Percentiles rank a stretch among this genome's conserved stretches.
Evolutionary conservation across 2,329 filamentous ascomycete genomes (phyloP).

Genomic region (Hirsutella rhossiliensis): DNA sequence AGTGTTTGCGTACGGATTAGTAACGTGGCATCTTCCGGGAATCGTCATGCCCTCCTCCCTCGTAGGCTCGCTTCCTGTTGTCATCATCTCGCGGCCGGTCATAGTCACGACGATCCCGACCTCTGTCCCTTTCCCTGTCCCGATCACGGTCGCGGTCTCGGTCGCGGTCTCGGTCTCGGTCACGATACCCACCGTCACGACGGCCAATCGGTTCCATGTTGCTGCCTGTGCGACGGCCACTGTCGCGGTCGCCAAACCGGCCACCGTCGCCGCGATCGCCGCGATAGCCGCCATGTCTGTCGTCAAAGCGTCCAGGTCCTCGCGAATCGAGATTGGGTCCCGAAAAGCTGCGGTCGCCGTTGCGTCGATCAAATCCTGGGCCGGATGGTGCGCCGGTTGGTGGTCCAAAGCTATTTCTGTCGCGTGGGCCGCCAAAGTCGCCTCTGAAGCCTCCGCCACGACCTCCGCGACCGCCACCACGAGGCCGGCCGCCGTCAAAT

Average conservation of each 20-base stretch:
- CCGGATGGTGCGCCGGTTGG: slow-evolving; percentile 50
- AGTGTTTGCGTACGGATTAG: slow-evolving; percentile 20
- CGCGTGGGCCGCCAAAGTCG: slow-evolving; percentile 23
- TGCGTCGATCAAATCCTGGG: slow-evolving; percentile 34
- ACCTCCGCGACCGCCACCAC: slow-evolving; percentile 35
- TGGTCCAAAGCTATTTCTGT: slow-evolving; percentile 37
- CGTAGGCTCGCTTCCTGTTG: slow-evolving; percentile 57
- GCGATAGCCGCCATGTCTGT: slow-evolving; percentile 41
- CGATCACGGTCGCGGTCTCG: slow-evolving; percentile 26
- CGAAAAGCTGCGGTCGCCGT: slow-evolving; percentile 28
- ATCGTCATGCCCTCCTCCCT: slow-evolving; percentile 73
- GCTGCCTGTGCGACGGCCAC: slow-evolving; percentile 49
- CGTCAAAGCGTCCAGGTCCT: slow-evolving; percentile 45
- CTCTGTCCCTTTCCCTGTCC: slow-evolving; percentile 19
- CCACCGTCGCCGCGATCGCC: slow-evolving; percentile 33
- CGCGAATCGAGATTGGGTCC: slow-evolving; percentile 44
- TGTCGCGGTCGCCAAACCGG: slow-evolving; percentile 17
- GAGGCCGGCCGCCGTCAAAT: slow-evolving; percentile 30
- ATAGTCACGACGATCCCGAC: slow-evolving; percentile 20
- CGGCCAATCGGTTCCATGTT: slow-evolving; percentile 76
- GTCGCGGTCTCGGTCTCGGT: slow-evolving; percentile 37
- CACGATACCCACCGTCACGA: slow-evolving; percentile 44
- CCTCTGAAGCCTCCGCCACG: slow-evolving; percentile 43
- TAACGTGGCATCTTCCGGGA: slow-evolving; percentile 54
- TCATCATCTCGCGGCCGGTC: slow-evolving; percentile 47